Base-by-base conservation (phyloP, 2,329 filamentous ascomycete genomes). In the Beauveria australis region DNA sequence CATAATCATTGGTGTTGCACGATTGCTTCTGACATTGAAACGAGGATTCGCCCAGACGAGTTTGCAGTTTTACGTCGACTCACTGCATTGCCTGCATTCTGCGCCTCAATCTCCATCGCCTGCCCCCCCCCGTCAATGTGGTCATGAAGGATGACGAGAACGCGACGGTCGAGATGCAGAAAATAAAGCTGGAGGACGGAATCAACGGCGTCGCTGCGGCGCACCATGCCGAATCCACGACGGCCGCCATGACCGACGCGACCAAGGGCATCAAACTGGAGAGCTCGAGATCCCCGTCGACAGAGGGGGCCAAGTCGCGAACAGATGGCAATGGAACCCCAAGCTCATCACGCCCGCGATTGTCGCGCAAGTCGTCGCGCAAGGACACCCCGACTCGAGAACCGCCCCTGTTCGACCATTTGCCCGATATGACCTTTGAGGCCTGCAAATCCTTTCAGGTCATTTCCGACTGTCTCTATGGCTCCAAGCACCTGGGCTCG, bases 381-480 rank as follows among this genome's bases (percentile, higher is more conserved):
- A 72, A 96, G 90, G 73, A 73, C 86, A 54, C 83, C 62, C 57
- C 57, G n/a, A 75, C 81, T 63, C 83, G 85, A 61, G 80, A 86
- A 61, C 81, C 86, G 57, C 79, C 79, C 59, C 78, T 96, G 12
- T 96, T 89, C 72, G 74, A 81, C 68, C 81, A 96, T 73, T 78
- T 93, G 33, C 87, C 89, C 44, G 88, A 97, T 73, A 86, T 85
- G 66, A 96, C 91, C 3, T 75, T 79, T 41, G 89, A 94, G 67
- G 89, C 94, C 4, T 87, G 83, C 66, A 77, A 80, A 28, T 84
- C 85, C 16, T 99, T 99, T 68, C 84, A 91, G 66, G 79, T 93
- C 56, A 92, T 99, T 64, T 78, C 87, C 57, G 85, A 91, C 67
- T 97, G 93, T 74, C 88, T 89, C 40, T 99, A 99, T 75, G 91